Evolutionary conservation across 192 early-diverging fungal species (phyloP).

Genomic region (Coemansia sp.): DNA sequence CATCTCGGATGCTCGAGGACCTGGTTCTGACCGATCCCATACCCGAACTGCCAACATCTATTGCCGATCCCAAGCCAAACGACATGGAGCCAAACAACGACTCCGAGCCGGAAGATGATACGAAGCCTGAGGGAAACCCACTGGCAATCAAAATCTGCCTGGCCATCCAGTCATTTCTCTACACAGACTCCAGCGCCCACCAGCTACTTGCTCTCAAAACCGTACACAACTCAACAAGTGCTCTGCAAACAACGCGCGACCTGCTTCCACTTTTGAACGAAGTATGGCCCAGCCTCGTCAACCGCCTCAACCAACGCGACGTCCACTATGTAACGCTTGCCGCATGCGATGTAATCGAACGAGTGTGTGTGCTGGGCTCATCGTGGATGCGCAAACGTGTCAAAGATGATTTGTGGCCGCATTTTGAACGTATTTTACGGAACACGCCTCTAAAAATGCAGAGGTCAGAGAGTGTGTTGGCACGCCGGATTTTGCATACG

Average conservation of each 20-base stretch:
- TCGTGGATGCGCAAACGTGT: constrained; percentile 47
- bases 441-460: background rate
- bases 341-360: constrained; percentile 40
- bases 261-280: constrained; percentile 45
- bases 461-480: constrained; percentile 14
- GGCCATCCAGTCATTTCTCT: constrained; percentile 31
- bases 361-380: constrained; percentile 28
- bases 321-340: constrained; percentile 31
- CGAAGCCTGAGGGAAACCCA: constrained; percentile 16
- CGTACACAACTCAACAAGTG: constrained; percentile 27
- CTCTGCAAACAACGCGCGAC: constrained; percentile 28
- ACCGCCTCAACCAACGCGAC: constrained; percentile 20
- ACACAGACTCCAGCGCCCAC: constrained; percentile 20
- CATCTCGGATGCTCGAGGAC: constrained; percentile 6
- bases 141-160: constrained; percentile 45
- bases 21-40: background rate
- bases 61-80: too few species aligned
- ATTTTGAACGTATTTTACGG: constrained; percentile 2
- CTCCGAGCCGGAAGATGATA: background rate
- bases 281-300: constrained; percentile 37
- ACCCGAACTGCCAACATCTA: too few species aligned
- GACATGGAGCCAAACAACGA: background rate
- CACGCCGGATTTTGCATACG: constrained; percentile 17
- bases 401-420: constrained; percentile 41
- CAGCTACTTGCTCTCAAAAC: constrained; percentile 50